A percentile compares a stretch with the other conserved stretches of the same genome.
These are phyloP conservation scores for Populus tremula DNA, from an alignment of 345 rosid species.

Conservation along the genomic window DNA sequence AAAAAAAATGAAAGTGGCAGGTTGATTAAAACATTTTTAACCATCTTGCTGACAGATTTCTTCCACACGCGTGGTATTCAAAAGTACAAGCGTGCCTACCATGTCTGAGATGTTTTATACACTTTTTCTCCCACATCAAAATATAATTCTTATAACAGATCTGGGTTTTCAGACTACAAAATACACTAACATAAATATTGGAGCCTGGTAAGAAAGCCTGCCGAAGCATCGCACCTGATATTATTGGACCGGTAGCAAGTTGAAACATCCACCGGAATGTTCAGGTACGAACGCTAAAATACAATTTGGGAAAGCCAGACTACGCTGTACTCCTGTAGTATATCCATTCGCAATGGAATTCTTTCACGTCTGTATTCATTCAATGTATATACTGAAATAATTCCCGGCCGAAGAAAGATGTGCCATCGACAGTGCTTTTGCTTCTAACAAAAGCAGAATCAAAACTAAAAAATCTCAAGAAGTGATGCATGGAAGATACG, in stretches of 20 bases:
- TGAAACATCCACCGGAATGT: not conserved
- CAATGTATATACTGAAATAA: not conserved
- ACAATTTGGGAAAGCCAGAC: not conserved
- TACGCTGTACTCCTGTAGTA: not conserved
- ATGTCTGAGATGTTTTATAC: too few species aligned
- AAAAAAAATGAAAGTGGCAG: too few species aligned
- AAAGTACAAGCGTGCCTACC: too few species aligned
- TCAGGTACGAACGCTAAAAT: not conserved
- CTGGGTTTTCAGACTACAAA: not conserved
- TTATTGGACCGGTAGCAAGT: not conserved
- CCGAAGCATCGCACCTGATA: not conserved
- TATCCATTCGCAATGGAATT: not conserved
- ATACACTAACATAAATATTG: not conserved
- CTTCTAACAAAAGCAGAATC: not conserved
- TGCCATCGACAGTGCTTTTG: not conserved
- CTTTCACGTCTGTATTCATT: not conserved
- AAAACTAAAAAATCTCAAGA: not conserved
- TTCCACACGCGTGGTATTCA: too few species aligned
- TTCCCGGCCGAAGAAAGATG: not conserved
- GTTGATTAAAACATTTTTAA: too few species aligned
- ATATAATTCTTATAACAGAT: too few species aligned
- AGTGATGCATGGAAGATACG: conserved; percentile 12
- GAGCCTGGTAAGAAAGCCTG: not conserved
- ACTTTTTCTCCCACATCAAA: too few species aligned
- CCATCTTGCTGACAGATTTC: too few species aligned